A percentile compares a stretch with the other conserved stretches of the same genome.
Evolutionary conservation across 2,329 filamentous ascomycete genomes (phyloP).

Genomic region (Volutella citrinella): DNA sequence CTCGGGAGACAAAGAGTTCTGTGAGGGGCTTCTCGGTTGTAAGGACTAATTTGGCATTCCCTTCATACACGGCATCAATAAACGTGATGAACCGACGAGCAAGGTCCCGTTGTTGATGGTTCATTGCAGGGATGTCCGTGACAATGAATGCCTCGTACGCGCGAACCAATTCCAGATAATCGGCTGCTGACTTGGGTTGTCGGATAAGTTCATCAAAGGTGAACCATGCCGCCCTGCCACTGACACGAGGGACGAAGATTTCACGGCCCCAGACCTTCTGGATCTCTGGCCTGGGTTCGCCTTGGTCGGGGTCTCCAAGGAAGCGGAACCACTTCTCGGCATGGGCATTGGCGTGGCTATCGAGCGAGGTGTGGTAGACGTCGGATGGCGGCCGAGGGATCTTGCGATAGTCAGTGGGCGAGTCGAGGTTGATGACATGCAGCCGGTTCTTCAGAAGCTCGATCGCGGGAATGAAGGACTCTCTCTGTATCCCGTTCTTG

Average conservation of each 20-base stretch:
- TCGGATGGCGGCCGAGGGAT: conserved; percentile 89
- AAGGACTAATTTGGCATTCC: conserved; percentile 88
- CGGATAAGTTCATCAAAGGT: conserved; percentile 91
- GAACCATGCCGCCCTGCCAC: conserved; percentile 85
- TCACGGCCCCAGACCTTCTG: conserved; percentile 92
- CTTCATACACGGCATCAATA: conserved; percentile 93
- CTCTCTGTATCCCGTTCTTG: conserved; percentile 95
- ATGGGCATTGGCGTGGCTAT: conserved; percentile 72
- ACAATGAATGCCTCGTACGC: conserved; percentile 92
- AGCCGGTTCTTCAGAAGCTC: conserved; percentile 82
- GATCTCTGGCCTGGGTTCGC: conserved; percentile 69
- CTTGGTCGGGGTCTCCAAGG: conserved; percentile 78
- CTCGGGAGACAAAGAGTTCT: conserved; percentile 77
- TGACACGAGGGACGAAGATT: conserved; percentile 82
- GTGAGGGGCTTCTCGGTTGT: conserved; percentile 83
- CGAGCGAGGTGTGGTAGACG: conserved; percentile 89
- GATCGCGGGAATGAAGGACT: conserved; percentile 94
- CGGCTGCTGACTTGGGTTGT: conserved; percentile 82
- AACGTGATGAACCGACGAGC: conserved; percentile 96
- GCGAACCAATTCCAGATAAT: conserved; percentile 88
- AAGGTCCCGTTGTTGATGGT: conserved; percentile 77
- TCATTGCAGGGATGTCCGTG: conserved; percentile 91
- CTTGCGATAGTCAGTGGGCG: conserved; percentile 94
- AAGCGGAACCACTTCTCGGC: conserved; percentile 95
- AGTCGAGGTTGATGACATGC: conserved; percentile 91